These are phyloP conservation scores for Cryptococcus sp. DNA, from an alignment of 1,284 basidiomycete genomes.

Conservation along the genomic window DNA sequence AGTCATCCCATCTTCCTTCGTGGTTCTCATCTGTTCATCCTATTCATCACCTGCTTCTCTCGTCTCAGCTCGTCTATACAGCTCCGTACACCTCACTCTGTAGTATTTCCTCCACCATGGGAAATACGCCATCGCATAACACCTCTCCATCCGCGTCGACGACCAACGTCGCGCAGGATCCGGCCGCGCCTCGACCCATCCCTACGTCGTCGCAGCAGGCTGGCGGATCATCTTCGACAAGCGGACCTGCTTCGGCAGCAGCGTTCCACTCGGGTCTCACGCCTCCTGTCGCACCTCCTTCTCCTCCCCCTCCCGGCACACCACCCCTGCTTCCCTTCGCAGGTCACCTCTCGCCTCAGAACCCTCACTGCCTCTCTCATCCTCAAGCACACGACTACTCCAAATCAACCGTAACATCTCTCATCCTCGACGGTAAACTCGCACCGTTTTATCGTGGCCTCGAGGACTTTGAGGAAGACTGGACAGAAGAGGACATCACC, in stretches of 20 bases:
- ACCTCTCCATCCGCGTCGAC: conserved; percentile 11
- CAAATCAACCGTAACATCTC: conserved; percentile 77
- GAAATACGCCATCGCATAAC: conserved; percentile 39
- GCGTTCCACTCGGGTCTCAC: conserved; percentile 39
- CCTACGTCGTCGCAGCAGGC: conserved; percentile 15
- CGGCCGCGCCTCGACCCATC: conserved; percentile 9
- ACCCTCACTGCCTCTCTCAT: conserved; percentile 74
- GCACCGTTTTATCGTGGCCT: conserved; percentile 95
- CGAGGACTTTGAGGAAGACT: conserved; percentile 85
- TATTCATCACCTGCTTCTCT: neutral
- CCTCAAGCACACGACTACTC: conserved; percentile 77
- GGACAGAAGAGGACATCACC: conserved; percentile 80
- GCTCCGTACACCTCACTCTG: neutral
- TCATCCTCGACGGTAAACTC: conserved; percentile 82
- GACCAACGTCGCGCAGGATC: neutral
- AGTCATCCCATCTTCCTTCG: conserved; percentile 12
- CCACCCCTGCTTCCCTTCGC: conserved; percentile 56
- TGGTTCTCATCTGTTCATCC: neutral
- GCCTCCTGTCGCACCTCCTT: conserved; percentile 35
- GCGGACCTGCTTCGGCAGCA: neutral
- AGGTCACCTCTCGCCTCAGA: conserved; percentile 82
- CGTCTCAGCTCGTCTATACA: neutral
- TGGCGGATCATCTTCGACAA: neutral
- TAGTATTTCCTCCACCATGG: conserved; percentile 26
- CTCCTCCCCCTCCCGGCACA: conserved; percentile 65